phyloP scores from a whole-genome alignment of 805 yeast species.

The Saturnispora galanensis region DNA sequence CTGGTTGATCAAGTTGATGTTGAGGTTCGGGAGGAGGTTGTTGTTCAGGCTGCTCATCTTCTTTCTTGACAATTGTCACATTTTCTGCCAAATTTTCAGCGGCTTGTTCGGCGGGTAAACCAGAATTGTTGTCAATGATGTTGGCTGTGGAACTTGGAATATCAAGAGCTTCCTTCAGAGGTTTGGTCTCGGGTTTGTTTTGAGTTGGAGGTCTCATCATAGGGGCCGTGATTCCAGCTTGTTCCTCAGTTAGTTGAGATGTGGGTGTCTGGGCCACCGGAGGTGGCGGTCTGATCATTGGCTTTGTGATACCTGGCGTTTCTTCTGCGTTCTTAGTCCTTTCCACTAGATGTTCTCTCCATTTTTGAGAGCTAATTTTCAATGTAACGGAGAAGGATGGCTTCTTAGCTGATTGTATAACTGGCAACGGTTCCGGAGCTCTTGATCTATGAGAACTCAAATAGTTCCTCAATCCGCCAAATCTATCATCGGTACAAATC shows the following conservation, averaged over 20 bases:
- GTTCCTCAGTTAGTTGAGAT: background rate
- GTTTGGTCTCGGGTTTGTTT: too few species aligned
- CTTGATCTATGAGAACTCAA: background rate
- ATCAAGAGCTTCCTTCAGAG: too few species aligned
- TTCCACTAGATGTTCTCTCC: background rate
- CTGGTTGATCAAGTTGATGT: too few species aligned
- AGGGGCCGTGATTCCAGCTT: too few species aligned
- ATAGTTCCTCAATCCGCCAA: constrained; percentile 11
- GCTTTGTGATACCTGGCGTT: background rate
- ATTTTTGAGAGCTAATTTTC: constrained; percentile 3
- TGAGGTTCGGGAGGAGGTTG: too few species aligned
- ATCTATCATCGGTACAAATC: constrained; percentile 21
- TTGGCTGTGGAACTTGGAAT: too few species aligned
- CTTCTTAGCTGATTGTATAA: background rate
- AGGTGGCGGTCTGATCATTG: background rate
- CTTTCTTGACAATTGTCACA: too few species aligned
- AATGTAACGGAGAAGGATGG: constrained; percentile 1
- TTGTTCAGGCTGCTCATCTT: too few species aligned
- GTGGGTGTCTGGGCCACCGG: constrained; percentile 2
- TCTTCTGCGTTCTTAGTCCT: background rate
- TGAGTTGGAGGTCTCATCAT: too few species aligned
- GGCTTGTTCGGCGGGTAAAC: too few species aligned
- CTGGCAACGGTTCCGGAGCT: background rate
- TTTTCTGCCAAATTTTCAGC: too few species aligned
- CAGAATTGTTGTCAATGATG: too few species aligned